Base-by-base conservation (phyloP, 768 basidiomycete species). In the Tubosaeta sp. region DNA sequence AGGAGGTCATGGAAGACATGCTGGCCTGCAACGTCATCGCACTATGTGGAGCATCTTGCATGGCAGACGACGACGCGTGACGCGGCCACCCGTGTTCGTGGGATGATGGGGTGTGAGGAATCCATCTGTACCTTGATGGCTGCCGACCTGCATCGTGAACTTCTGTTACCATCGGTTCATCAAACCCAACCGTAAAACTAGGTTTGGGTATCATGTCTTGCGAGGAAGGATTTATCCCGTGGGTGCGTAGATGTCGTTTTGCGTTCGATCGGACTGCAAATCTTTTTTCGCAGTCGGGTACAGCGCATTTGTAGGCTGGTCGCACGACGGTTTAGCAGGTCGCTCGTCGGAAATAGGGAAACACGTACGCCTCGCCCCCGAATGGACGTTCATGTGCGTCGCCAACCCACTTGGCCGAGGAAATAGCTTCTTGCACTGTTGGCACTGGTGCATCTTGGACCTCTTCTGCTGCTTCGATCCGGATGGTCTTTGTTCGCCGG, bases 261-360 rank as follows among this genome's bases (percentile, higher is more conserved):
- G 87, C 87, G 58, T 91, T 91, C 8, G 88, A 90, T 12, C 86
- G 81, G 16, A 90, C 87, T 18, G 85, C 81, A 59, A 90, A 91
- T 4, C 74, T 76, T 61, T 85, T 84, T 27, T 71, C 67, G 62
- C 89, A 91, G 30, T 75, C 74, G 13, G 77, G 71, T 44, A 83
- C 80, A 0, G 69, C 75, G 60, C 88, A 91, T 32, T 67, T 67
- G 30, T 56, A 65, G 18, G 67, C 59, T 63, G 27, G 46, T 4
- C 41, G 5, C 35, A 50, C 39, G 18, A 12, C 13, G 10, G 13
- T 27, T 65, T 11, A 57, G 56, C 47, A 50, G 25, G 44, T 25
- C 16, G n/a, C 32, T 19, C 46, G 19, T 24, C 6, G 39, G 46
- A 30, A 29, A 52, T 11, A 40, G 21, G 35, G 38, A 24, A 32